phyloP scores from a whole-genome alignment of 768 basidiomycete species.

The Pholiota conissans region DNA sequence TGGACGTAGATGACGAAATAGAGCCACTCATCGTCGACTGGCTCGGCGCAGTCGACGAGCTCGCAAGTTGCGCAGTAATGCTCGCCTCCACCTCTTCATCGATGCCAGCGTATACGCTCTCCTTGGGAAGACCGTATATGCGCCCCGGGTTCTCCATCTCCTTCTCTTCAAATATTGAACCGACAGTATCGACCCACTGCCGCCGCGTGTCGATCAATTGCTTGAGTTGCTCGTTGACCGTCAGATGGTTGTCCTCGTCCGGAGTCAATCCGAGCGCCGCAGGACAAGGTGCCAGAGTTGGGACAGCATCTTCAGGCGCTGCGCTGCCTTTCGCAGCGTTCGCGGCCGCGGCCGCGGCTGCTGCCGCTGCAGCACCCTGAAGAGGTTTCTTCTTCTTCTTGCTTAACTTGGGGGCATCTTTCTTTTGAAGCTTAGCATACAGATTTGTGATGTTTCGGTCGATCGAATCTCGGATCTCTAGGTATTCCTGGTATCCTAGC shows the following conservation, averaged over 20 bases:
- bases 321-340: conserved; percentile 29
- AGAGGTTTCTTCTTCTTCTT: conserved; percentile 72
- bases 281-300: conserved; percentile 59
- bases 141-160: conserved; percentile 61
- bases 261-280: conserved; percentile 70
- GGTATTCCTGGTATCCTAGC: conserved; percentile 89
- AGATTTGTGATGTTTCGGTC: conserved; percentile 79
- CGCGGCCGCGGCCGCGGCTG: conserved; percentile 24
- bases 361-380: conserved; percentile 28
- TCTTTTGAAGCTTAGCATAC: conserved; percentile 82
- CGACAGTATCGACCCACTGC: conserved; percentile 79
- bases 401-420: conserved; percentile 70
- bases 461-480: conserved; percentile 79
- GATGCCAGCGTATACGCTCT: conserved; percentile 75
- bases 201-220: conserved; percentile 75
- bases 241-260: conserved; percentile 63
- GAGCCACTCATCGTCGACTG: background rate
- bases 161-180: conserved; percentile 73
- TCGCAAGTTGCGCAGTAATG: conserved; percentile 24
- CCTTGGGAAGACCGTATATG: conserved; percentile 76
- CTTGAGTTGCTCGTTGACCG: conserved; percentile 66
- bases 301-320: conserved; percentile 30
- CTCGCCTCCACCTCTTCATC: conserved; percentile 57
- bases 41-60: conserved; percentile 19
- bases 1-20: background rate